These are phyloP conservation scores for Globisporangium parvum DNA, from an alignment of 352 stramenopile genomes.

Conservation along the genomic window DNA sequence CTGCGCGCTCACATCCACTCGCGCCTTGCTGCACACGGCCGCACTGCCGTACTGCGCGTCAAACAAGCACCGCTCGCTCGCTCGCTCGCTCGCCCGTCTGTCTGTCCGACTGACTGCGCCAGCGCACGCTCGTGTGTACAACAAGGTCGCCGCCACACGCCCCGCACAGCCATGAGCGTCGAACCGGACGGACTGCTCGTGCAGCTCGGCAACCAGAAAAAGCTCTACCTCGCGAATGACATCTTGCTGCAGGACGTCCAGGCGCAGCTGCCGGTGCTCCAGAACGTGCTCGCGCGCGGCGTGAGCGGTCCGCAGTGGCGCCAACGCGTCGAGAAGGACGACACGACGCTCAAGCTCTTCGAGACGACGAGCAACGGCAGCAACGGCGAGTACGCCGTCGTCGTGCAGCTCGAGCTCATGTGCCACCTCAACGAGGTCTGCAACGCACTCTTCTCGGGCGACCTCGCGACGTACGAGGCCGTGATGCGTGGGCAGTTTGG, in stretches of 20 bases:
- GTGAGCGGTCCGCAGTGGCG: slow-evolving; percentile 15
- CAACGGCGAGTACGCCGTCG: slow-evolving; percentile 22
- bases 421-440: slow-evolving; percentile 64
- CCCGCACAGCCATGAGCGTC: slow-evolving; percentile 4
- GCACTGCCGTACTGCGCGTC: too few species aligned
- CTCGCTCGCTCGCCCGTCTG: too few species aligned
- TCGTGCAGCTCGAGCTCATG: slow-evolving; percentile 41
- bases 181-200: slow-evolving; percentile 23
- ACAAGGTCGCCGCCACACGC: background rate
- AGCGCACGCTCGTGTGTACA: too few species aligned
- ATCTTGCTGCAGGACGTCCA: slow-evolving; percentile 23
- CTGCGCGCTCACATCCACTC: too few species aligned
- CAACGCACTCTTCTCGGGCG: slow-evolving; percentile 39
- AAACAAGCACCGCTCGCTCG: too few species aligned
- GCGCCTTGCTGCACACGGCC: too few species aligned
- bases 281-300: slow-evolving; percentile 14
- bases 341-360: slow-evolving; percentile 18
- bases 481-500: slow-evolving; percentile 43
- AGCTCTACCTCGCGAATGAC: slow-evolving; percentile 28
- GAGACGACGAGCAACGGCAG: slow-evolving; percentile 7
- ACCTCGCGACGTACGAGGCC: slow-evolving; percentile 34
- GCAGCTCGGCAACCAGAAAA: slow-evolving; percentile 31
- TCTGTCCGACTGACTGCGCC: too few species aligned
- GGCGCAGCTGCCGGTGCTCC: slow-evolving; percentile 10
- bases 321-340: slow-evolving; percentile 17